phyloP scores from a whole-genome alignment of 305 asterid genomes.

The Fraxinus nigra region DNA sequence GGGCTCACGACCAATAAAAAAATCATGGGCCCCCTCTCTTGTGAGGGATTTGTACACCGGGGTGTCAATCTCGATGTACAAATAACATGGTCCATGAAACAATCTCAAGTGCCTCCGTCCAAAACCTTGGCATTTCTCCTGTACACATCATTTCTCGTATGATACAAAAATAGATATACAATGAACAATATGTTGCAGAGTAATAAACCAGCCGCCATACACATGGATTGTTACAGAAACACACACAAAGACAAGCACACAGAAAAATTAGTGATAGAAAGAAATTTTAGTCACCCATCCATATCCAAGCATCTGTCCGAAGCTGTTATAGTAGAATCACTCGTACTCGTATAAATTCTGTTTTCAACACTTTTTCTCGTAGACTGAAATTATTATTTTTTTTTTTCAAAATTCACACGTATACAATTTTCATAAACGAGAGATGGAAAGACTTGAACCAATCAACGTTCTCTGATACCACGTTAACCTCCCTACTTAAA shows the following conservation, averaged over 20 bases:
- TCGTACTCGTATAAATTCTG: not conserved
- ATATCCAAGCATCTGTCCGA: constrained; percentile 96
- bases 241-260: constrained; percentile 4
- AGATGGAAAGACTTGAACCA: not conserved
- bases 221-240: not conserved
- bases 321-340: constrained; percentile 20
- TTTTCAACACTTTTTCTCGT: not conserved
- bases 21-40: no score
- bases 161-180: not conserved
- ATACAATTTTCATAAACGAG: not conserved
- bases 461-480: not conserved
- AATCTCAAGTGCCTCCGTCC: no score
- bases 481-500: not conserved
- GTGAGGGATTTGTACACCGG: no score
- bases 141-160: not conserved
- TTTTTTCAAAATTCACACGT: no score
- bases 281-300: constrained; percentile 66
- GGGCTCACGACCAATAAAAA: no score
- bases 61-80: no score
- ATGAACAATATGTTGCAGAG: not conserved
- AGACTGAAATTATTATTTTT: no score
- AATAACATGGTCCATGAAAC: no score
- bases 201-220: not conserved
- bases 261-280: not conserved
- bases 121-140: no score